These are phyloP conservation scores for Rasamsonia emersonii DNA, from an alignment of 2,329 filamentous ascomycete genomes.

Conservation along the genomic window DNA sequence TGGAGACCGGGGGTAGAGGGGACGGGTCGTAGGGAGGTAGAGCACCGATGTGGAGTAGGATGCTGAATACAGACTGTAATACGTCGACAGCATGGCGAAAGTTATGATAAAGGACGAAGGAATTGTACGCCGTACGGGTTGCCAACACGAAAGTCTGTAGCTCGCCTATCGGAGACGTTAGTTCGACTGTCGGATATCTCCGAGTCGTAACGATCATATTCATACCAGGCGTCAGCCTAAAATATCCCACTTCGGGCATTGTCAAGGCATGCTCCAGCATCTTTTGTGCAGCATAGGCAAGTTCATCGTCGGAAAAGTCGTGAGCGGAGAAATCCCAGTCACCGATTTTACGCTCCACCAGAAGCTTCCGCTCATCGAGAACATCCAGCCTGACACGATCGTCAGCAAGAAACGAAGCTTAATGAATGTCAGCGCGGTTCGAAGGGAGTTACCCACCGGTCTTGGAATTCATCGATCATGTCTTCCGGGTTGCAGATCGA, in stretches of 20 bases:
- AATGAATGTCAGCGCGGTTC: conserved; percentile 1
- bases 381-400: conserved; percentile 55
- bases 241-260: conserved; percentile 71
- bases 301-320: conserved; percentile 79
- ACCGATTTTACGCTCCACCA: conserved; percentile 62
- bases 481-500: conserved; percentile 70
- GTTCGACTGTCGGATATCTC: no score
- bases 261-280: conserved; percentile 86
- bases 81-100: conserved; percentile 97
- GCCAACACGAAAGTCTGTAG: conserved; percentile 79
- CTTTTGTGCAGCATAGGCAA: conserved; percentile 71
- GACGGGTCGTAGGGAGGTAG: conserved; percentile 57
- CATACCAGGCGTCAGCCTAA: conserved; percentile 68
- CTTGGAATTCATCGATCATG: conserved; percentile 53
- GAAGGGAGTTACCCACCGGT: conserved; percentile 39
- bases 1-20: conserved; percentile 20
- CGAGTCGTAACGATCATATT: no score
- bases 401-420: conserved; percentile 8
- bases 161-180: conserved; percentile 65
- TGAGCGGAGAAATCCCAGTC: conserved; percentile 87
- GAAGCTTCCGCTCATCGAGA: conserved; percentile 53
- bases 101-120: conserved; percentile 94
- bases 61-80: conserved; percentile 84
- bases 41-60: conserved; percentile 71
- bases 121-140: conserved; percentile 89